These are phyloP conservation scores for Hepatocystis sp. DNA, from an alignment of 169 alveolate species.

Conservation along the genomic window DNA sequence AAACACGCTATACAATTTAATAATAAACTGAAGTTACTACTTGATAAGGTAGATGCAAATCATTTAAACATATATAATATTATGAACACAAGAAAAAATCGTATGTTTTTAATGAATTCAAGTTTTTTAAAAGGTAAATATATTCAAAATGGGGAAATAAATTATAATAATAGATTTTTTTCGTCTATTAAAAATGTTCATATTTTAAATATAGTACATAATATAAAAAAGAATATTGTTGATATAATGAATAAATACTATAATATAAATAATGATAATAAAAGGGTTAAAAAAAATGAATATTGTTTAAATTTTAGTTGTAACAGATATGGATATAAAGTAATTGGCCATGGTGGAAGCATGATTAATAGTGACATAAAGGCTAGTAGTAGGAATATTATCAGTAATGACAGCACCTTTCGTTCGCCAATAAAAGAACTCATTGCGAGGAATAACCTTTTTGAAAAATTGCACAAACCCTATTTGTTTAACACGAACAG, in stretches of 20 bases:
- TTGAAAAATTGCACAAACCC: too few relatives aligned
- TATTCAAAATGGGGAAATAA: not conserved
- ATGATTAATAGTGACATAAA: too few relatives aligned
- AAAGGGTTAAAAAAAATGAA: not conserved
- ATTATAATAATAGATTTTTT: not conserved
- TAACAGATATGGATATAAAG: not conserved
- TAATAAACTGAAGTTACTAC: not conserved
- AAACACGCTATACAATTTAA: not conserved
- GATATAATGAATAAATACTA: not conserved
- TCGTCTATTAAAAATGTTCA: not conserved
- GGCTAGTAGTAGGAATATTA: too few relatives aligned
- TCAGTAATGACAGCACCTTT: too few relatives aligned
- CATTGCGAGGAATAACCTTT: too few relatives aligned
- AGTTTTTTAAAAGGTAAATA: not conserved
- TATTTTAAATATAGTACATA: not conserved
- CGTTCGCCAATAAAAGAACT: too few relatives aligned
- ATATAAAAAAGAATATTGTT: not conserved
- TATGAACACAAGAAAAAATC: not conserved
- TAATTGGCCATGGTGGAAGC: too few relatives aligned
- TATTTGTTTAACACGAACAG: too few relatives aligned
- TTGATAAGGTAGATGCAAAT: slow-evolving; percentile 2
- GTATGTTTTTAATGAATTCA: not conserved
- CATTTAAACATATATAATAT: not conserved
- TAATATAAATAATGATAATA: not conserved
- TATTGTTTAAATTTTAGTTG: not conserved